A percentile compares a stretch with the other conserved stretches of the same genome.
Conservation (phyloP, 495 filamentous ascomycete genomes). For the Schizothecium vesticola region DNA sequence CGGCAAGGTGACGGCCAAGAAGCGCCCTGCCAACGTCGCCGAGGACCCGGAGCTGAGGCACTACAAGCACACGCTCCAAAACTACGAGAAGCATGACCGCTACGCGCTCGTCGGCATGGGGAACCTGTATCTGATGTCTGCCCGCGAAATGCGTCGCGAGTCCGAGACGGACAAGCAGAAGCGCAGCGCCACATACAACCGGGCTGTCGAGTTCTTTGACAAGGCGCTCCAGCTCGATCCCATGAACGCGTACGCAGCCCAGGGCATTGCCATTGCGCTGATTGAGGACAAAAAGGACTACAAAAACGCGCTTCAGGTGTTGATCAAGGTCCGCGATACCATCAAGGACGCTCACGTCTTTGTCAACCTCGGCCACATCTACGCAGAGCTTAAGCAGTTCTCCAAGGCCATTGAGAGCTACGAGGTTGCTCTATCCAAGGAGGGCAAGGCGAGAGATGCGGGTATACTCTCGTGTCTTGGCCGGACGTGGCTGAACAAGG, state of each 20-base stretch:
- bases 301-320: conserved; percentile 71
- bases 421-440: conserved; percentile 80
- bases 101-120: conserved; percentile 96
- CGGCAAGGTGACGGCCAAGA: conserved; percentile 67
- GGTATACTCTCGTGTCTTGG: conserved; percentile 85
- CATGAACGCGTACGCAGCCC: conserved; percentile 91
- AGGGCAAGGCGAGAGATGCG: conserved; percentile 67
- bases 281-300: conserved; percentile 90
- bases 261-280: conserved; percentile 89
- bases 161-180: conserved; percentile 87
- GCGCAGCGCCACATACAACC: conserved; percentile 75
- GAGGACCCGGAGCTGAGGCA: conserved; percentile 90
- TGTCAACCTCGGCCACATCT: conserved; percentile 89
- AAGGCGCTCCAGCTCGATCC: conserved; percentile 90
- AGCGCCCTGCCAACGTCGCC: conserved; percentile 67
- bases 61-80: conserved; percentile 91
- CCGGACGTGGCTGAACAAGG: conserved; percentile 86
- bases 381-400: conserved; percentile 82
- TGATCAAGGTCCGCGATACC: conserved; percentile 82
- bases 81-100: conserved; percentile 92
- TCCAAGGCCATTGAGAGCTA: conserved; percentile 88
- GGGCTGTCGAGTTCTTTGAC: conserved; percentile 96
- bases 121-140: conserved; percentile 78
- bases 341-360: conserved; percentile 80
- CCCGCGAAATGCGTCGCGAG: conserved; percentile 89